phyloP scores from a whole-genome alignment of 257 asterid genomes.

The Solanum infundibuliforme region DNA sequence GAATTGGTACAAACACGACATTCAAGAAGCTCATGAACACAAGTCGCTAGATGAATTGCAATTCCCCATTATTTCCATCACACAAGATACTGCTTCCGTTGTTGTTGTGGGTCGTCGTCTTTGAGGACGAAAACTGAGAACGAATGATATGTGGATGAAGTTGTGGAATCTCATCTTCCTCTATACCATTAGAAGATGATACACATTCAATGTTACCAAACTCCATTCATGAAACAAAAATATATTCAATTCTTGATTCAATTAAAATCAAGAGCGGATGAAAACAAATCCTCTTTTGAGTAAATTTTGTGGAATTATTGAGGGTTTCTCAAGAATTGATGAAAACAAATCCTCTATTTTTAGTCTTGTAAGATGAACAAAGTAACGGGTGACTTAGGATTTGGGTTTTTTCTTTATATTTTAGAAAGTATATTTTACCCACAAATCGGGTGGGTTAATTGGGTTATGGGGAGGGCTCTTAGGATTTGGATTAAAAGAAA shows the following conservation, averaged over 20 bases:
- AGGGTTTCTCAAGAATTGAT: not conserved
- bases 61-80: not conserved
- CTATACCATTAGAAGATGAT: slow-evolving; percentile 37
- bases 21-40: slow-evolving; percentile 50
- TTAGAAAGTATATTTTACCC: too few relatives aligned
- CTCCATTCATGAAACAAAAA: slow-evolving; percentile 24
- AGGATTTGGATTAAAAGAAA: too few relatives aligned
- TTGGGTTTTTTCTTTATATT: too few relatives aligned
- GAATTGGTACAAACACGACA: slow-evolving; percentile 19
- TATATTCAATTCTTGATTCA: not conserved
- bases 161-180: slow-evolving; percentile 47
- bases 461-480: too few relatives aligned
- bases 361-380: too few relatives aligned
- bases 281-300: not conserved
- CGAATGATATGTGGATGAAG: slow-evolving; percentile 18
- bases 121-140: slow-evolving; percentile 37
- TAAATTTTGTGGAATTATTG: not conserved
- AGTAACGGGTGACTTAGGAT: too few relatives aligned
- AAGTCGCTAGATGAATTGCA: not conserved
- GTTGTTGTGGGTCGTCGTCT: slow-evolving; percentile 11
- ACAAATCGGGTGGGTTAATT: too few relatives aligned
- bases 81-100: slow-evolving; percentile 1
- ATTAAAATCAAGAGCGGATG: not conserved
- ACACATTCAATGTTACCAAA: slow-evolving; percentile 44
- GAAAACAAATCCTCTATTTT: not conserved